Conservation (phyloP, 768 basidiomycete species). For the Podaxis sp. region DNA sequence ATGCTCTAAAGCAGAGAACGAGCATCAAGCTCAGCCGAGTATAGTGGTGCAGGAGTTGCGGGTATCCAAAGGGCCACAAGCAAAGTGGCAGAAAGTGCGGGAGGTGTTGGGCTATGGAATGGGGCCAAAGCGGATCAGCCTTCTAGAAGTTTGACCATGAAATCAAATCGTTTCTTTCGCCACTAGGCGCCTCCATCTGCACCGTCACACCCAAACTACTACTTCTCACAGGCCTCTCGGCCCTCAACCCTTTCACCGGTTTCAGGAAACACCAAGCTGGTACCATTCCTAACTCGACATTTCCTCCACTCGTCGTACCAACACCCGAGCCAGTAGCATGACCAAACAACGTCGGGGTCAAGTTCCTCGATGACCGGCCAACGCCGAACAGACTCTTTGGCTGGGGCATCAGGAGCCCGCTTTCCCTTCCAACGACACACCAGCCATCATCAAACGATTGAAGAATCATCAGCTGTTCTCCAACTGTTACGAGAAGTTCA, state of each 20-base stretch:
- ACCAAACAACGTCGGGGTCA: slow-evolving; percentile 21
- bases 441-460: slow-evolving; percentile 78
- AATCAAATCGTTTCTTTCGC: slow-evolving; percentile 48
- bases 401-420: slow-evolving; percentile 26
- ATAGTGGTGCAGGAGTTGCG: not conserved
- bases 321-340: not conserved
- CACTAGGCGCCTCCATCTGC: slow-evolving; percentile 41
- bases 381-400: slow-evolving; percentile 40
- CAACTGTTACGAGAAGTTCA: slow-evolving; percentile 58
- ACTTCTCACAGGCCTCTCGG: slow-evolving; percentile 64
- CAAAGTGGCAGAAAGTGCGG: not conserved
- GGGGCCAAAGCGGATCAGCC: too few species aligned
- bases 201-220: slow-evolving; percentile 66
- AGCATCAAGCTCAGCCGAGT: not conserved
- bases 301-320: slow-evolving; percentile 16
- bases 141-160: slow-evolving; percentile 73
- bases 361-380: not conserved
- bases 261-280: slow-evolving; percentile 79
- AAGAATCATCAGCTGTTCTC: slow-evolving; percentile 62
- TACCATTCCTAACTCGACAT: slow-evolving; percentile 68
- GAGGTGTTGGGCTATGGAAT: not conserved
- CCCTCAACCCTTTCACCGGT: slow-evolving; percentile 55
- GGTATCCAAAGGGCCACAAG: not conserved
- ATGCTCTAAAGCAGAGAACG: not conserved
- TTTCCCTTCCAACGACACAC: slow-evolving; percentile 69